phyloP scores from a whole-genome alignment of 2,329 filamentous ascomycete species.

The Leptographium lundbergii region DNA sequence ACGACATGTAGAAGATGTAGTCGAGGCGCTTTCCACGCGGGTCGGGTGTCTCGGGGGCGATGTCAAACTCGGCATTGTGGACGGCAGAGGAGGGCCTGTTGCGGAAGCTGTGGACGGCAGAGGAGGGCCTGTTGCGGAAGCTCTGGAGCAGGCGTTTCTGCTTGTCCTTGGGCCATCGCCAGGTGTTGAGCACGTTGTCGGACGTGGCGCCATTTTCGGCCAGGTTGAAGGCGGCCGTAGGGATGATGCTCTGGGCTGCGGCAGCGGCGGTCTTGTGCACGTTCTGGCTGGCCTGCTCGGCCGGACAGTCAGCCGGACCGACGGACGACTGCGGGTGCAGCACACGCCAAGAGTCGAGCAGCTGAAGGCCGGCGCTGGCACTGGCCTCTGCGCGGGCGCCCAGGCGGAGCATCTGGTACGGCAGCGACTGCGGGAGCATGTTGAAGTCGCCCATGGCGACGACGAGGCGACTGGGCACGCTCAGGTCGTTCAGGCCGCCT shows the following conservation, averaged over 20 bases:
- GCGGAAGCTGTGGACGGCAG: not conserved
- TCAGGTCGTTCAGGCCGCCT: not conserved
- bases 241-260: constrained; percentile 28
- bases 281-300: constrained; percentile 46
- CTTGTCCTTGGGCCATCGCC: constrained; percentile 57
- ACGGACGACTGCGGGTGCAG: constrained; percentile 75
- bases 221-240: constrained; percentile 68
- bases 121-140: not conserved
- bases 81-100: not conserved
- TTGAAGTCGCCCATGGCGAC: constrained; percentile 91
- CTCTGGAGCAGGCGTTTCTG: constrained; percentile 7
- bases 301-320: constrained; percentile 52
- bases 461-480: constrained; percentile 59
- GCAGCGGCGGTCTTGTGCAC: not conserved
- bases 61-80: constrained; percentile 1
- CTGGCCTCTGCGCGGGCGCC: constrained; percentile 23
- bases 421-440: constrained; percentile 78
- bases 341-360: constrained; percentile 74
- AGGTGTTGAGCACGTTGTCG: constrained; percentile 78
- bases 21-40: constrained; percentile 76
- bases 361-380: constrained; percentile 43
- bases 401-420: constrained; percentile 57
- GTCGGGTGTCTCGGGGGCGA: constrained; percentile 52
- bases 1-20: constrained; percentile 63
- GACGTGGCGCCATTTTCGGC: constrained; percentile 75